Base-by-base conservation (phyloP, 1,284 basidiomycete genomes). In the Ceraceosorus guamensis region DNA sequence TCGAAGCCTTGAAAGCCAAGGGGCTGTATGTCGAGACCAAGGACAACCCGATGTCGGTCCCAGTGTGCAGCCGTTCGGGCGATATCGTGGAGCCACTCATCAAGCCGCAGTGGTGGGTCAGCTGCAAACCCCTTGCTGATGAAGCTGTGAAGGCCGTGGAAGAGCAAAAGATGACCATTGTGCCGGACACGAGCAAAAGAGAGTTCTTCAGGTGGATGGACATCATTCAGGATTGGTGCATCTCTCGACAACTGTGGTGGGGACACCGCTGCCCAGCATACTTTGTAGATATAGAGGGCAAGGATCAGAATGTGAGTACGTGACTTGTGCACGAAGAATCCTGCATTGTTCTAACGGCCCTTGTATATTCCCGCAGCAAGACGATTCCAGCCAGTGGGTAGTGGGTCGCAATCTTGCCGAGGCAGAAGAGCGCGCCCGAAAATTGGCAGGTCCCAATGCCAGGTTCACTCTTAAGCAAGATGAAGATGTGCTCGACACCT, bases 31-130 rank as follows among this genome's bases (percentile, higher is more conserved):
- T 97, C 52, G 92, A 93, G 78, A 87, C 86, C 33, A 93, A 91
- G 78, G 91, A 97, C 65, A 75, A 75, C 58, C 70, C 70, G 8
- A 75, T 75, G 73, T 70, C 63, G 44, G 65, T 75, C n/a, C 73
- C 73, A 53, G 67, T 75, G 57, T 75, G 73, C 65, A 65, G 63
- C 44, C 62, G 68, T 13, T 74, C 71, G 16, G 93, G 93, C 3
- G 95, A 98, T 76, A 79, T 98, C 53, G 96, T 98, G 66, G 95
- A 98, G 78, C 88, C 89, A 5, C 81, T 97, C 39, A 82, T 98
- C 75, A 98, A 97, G 79, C 95, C 95, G 0, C 95, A 99, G 76
- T 98, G 95, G 95, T 99, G 92, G 92, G 88, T 98, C 50, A 85
- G 87, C 78, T 95, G 91, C 81, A 86, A 89, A 76, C 88, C 88